These are phyloP conservation scores for Zymoseptoria tritici DNA, from an alignment of 2,329 filamentous ascomycete species.

Conservation along the genomic window DNA sequence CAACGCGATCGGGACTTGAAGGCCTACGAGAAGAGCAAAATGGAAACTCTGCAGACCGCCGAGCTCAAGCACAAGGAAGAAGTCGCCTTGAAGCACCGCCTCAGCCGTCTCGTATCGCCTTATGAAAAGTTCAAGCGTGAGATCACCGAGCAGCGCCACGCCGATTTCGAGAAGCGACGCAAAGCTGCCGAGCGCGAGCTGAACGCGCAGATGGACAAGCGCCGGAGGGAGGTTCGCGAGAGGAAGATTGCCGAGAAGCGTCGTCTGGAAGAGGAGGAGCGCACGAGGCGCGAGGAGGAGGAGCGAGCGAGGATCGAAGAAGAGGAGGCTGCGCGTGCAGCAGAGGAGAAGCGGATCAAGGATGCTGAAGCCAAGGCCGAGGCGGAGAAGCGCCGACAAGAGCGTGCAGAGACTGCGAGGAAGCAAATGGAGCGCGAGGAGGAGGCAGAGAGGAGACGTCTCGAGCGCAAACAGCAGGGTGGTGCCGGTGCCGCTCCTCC, in stretches of 20 bases:
- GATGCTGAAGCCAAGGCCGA: constrained; percentile 55
- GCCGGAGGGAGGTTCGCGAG: constrained; percentile 83
- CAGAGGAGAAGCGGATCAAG: constrained; percentile 63
- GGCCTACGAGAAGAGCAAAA: constrained; percentile 72
- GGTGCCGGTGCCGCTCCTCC: constrained; percentile 30
- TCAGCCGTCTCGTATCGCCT: constrained; percentile 71
- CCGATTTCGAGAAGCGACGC: constrained; percentile 92
- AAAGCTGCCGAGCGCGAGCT: constrained; percentile 88
- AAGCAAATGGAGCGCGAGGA: constrained; percentile 58
- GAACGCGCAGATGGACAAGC: constrained; percentile 79
- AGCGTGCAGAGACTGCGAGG: constrained; percentile 28
- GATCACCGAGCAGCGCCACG: constrained; percentile 78
- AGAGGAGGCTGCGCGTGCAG: constrained; percentile 71
- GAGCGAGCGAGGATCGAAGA: constrained; percentile 75
- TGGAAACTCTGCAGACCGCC: constrained; percentile 68
- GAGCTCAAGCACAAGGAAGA: constrained; percentile 87
- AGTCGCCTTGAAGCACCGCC: constrained; percentile 86
- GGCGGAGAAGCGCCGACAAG: constrained; percentile 60
- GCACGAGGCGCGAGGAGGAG: constrained; percentile 70
- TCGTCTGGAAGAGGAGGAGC: constrained; percentile 78
- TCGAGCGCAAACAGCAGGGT: constrained; percentile 50
- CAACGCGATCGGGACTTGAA: constrained; percentile 73
- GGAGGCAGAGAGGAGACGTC: constrained; percentile 69
- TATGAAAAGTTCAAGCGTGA: constrained; percentile 80
- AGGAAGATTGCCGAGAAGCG: constrained; percentile 73